Evolutionary conservation across 2,329 filamentous ascomycete genomes (phyloP), one percentile per base, ranked within the genome.

Genomic region (Pestalotiopsis sp.): DNA sequence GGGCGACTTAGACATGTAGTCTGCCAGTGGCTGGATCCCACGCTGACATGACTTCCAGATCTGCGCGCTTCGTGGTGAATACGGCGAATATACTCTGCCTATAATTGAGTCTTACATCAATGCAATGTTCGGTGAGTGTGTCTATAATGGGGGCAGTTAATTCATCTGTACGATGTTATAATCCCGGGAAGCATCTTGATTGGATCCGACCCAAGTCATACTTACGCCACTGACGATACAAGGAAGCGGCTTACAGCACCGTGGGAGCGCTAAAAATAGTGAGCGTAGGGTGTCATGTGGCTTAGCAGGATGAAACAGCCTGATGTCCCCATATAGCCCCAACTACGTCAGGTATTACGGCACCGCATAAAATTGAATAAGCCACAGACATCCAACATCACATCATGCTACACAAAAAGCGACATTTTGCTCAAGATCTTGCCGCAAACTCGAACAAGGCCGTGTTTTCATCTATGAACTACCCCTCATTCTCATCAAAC

Each of bases 361-460:
- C 41, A 45, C 41, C 14, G 14, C 41, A 59, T 59, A 4, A 31
- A 59, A 56, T 64, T 9, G 39, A 64, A 68, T 0, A 73, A 39
- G 5, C 70, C 71, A 23, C 17, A n/a, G 41, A 45, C 41, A 14
- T 45, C 6, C 14, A 45, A 45, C 14, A 5, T n/a, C 6, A n/a
- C 17, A 45, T n/a, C 6, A n/a, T n/a, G 17, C 3, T 45, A 45
- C 4, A 45, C 41, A n/a, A 45, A 45, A 45, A n/a, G 14, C 41
- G 14, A 45, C 2, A 41, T 3, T n/a, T 45, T 45, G 41, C 41
- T 45, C 13, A 45, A 14, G 4, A n/a, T 45, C 41, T n/a, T 45
- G 13, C 17, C 13, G 13, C 17, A 45, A 17, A 45, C 13, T 17
- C 5, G 41, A 45, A 13, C 17, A 45, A 45, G 4, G 5, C 5